Conservation (phyloP, 805 yeast species). For the Candida coquimbonensis region DNA sequence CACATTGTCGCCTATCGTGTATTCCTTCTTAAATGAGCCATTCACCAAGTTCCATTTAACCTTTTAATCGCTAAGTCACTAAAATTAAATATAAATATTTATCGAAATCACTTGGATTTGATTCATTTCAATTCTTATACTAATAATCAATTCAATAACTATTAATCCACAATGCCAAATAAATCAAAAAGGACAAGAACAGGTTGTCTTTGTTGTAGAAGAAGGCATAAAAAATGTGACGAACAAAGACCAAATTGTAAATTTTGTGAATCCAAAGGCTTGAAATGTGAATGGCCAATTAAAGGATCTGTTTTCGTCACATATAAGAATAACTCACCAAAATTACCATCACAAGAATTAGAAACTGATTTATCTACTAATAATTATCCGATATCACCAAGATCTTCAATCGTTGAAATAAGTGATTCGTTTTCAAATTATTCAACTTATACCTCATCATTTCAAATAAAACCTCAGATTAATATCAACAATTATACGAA, state of each 20-base stretch:
- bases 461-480: no score
- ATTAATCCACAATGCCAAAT: no score
- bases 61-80: no score
- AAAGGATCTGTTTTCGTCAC: constrained; percentile 15
- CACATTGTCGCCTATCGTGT: no score
- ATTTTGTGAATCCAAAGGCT: constrained; percentile 34
- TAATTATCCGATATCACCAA: neutral
- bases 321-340: constrained; percentile 2
- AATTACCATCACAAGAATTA: neutral
- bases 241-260: constrained; percentile 37
- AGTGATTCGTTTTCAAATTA: neutral
- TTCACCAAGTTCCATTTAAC: no score
- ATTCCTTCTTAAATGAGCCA: no score
- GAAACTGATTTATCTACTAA: neutral
- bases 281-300: constrained; percentile 20
- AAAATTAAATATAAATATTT: no score
- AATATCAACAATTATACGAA: no score
- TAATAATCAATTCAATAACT: no score
- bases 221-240: constrained; percentile 58
- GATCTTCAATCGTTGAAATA: neutral
- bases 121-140: no score
- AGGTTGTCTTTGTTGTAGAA: constrained; percentile 54
- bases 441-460: no score
- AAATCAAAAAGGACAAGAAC: constrained; percentile 33
- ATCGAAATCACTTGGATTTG: no score